A percentile compares a stretch with the other conserved stretches of the same genome.
phyloP scores from a whole-genome alignment of 306 rosid species.

The Canavalia gladiata region DNA sequence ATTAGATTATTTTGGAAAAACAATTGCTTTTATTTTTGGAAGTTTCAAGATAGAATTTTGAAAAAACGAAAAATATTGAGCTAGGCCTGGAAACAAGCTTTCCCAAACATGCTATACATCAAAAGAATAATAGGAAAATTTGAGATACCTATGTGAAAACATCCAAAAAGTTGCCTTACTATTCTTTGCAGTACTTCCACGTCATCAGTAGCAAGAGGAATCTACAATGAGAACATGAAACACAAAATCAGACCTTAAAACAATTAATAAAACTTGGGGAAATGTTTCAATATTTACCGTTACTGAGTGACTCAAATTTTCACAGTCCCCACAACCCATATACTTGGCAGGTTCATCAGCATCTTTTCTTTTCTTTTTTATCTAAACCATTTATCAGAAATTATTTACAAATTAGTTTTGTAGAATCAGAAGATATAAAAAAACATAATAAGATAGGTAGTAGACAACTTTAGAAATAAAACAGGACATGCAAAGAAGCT shows the following conservation, averaged over 20 bases:
- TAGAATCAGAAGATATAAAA: conserved; percentile 32
- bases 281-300: conserved; percentile 65
- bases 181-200: conserved; percentile 86
- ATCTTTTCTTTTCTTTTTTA: conserved; percentile 82
- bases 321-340: conserved; percentile 98
- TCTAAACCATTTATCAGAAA: conserved; percentile 55
- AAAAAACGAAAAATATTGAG: not conserved
- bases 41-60: not conserved
- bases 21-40: not conserved
- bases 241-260: conserved; percentile 46
- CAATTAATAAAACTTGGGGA: conserved; percentile 15
- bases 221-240: conserved; percentile 56
- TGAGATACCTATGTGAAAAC: conserved; percentile 72
- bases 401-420: conserved; percentile 30
- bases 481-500: conserved; percentile 29
- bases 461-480: conserved; percentile 40
- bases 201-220: conserved; percentile 90
- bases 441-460: conserved; percentile 33
- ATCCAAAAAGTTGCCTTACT: conserved; percentile 78
- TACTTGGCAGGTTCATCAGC: conserved; percentile 89
- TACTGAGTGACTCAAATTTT: conserved; percentile 90
- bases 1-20: not conserved
- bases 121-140: conserved; percentile 25
- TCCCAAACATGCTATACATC: conserved; percentile 3
- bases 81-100: not conserved